Conservation (phyloP, 768 basidiomycete genomes). For the Paxillus rubicundulus region DNA sequence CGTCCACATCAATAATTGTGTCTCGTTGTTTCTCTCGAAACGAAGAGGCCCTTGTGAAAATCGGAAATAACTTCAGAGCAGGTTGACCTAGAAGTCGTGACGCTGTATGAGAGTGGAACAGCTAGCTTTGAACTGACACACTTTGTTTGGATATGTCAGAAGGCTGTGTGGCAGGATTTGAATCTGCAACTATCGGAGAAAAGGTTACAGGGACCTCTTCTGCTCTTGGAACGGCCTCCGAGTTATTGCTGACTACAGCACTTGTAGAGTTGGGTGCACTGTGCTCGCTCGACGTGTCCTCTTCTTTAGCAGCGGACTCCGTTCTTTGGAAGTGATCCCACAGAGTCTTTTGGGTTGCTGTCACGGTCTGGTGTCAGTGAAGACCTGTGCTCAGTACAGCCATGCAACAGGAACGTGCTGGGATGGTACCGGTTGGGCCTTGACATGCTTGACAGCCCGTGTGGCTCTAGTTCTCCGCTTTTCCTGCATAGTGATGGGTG, state of each 20-base stretch:
- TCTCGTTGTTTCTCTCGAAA: slow-evolving; percentile 2
- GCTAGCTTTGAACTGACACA: slow-evolving; percentile 12
- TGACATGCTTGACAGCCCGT: slow-evolving; percentile 5
- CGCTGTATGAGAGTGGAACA: neutral
- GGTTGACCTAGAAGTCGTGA: slow-evolving; percentile 14
- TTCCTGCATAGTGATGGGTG: slow-evolving; percentile 20
- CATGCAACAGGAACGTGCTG: neutral
- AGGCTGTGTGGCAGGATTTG: neutral
- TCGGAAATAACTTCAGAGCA: slow-evolving; percentile 20
- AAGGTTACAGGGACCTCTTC: neutral
- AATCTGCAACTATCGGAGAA: neutral
- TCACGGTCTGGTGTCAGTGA: slow-evolving; percentile 10
- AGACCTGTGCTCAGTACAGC: slow-evolving; percentile 7
- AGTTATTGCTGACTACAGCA: neutral
- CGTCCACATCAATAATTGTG: slow-evolving; percentile 13
- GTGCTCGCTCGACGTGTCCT: slow-evolving; percentile 1
- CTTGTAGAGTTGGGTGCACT: neutral
- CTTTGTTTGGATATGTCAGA: slow-evolving; percentile 11
- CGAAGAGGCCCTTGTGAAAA: slow-evolving; percentile 18
- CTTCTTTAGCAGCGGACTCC: neutral
- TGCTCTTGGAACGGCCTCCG: neutral
- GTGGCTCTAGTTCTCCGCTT: slow-evolving; percentile 21
- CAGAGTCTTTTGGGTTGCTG: slow-evolving; percentile 27
- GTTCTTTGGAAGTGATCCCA: slow-evolving; percentile 23
- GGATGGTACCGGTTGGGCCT: slow-evolving; percentile 18